phyloP scores from a whole-genome alignment of 805 yeast genomes.

The Lipomyces spencermartinsiae region DNA sequence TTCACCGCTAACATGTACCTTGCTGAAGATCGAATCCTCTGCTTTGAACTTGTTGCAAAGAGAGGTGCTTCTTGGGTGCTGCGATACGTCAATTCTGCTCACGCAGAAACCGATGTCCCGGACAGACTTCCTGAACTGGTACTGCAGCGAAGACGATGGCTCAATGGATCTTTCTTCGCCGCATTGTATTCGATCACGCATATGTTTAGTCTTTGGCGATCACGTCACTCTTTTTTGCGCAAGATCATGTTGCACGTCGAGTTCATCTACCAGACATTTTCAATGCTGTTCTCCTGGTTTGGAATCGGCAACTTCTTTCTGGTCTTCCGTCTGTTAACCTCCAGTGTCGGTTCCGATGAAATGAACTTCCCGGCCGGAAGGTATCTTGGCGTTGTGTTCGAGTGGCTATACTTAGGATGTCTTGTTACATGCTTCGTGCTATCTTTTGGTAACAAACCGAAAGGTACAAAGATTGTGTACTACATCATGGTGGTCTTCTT shows the following conservation, averaged over 20 bases:
- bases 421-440: conserved; percentile 84
- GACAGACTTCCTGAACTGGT: conserved; percentile 81
- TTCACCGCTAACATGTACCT: conserved; percentile 96
- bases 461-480: conserved; percentile 84
- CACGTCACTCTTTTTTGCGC: conserved; percentile 70
- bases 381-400: conserved; percentile 74
- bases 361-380: conserved; percentile 62
- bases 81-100: conserved; percentile 83
- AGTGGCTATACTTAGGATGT: conserved; percentile 85
- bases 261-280: conserved; percentile 75
- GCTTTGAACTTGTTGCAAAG: conserved; percentile 95
- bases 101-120: conserved; percentile 96
- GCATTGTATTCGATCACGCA: conserved; percentile 86
- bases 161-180: conserved; percentile 95
- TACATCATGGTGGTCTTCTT: conserved; percentile 75
- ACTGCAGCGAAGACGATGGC: conserved; percentile 93
- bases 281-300: conserved; percentile 87
- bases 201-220: conserved; percentile 74
- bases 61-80: conserved; percentile 73
- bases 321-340: conserved; percentile 86
- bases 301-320: conserved; percentile 87
- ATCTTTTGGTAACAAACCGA: conserved; percentile 92
- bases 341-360: conserved; percentile 69
- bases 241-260: conserved; percentile 77
- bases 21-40: conserved; percentile 94